Evolutionary conservation across 1,139 yeast species (phyloP).

Genomic region (Magnusiomyces clavatus): DNA sequence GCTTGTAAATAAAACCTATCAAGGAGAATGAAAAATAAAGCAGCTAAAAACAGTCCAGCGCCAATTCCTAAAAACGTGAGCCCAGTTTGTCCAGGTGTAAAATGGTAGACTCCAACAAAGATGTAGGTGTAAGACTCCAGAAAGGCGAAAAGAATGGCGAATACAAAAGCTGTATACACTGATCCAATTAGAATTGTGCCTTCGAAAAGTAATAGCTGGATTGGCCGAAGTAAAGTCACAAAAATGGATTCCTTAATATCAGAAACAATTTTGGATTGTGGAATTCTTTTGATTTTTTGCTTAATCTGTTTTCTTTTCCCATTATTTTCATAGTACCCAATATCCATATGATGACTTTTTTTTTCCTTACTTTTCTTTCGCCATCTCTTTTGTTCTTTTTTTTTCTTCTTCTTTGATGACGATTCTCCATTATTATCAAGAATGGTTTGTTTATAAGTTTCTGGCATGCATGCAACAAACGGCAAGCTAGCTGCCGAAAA

Average conservation of each 20-base stretch:
- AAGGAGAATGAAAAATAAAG: slow-evolving; percentile 1
- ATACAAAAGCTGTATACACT: slow-evolving; percentile 36
- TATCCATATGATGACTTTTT: too few species aligned
- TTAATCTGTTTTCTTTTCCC: too few species aligned
- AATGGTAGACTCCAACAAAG: slow-evolving; percentile 18
- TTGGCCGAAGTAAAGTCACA: slow-evolving; percentile 34
- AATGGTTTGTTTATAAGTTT: slow-evolving; percentile 32
- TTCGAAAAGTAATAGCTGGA: slow-evolving; percentile 35
- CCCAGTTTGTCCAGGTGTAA: slow-evolving; percentile 4
- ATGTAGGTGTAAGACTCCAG: slow-evolving; percentile 35
- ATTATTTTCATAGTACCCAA: too few species aligned
- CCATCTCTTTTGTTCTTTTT: slow-evolving; percentile 27
- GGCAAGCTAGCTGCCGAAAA: slow-evolving; percentile 33
- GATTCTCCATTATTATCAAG: too few species aligned
- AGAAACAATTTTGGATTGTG: slow-evolving; percentile 25
- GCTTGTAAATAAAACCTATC: slow-evolving; percentile 6
- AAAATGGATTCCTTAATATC: slow-evolving; percentile 25
- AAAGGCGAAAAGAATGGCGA: slow-evolving; percentile 36
- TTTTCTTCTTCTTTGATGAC: slow-evolving; percentile 34
- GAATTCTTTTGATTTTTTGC: too few species aligned
- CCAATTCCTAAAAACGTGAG: slow-evolving; percentile 8
- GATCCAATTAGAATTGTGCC: slow-evolving; percentile 36
- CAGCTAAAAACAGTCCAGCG: slow-evolving; percentile 5
- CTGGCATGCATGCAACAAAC: slow-evolving; percentile 33
- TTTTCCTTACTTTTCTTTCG: not conserved